phyloP scores from a whole-genome alignment of 495 filamentous ascomycete genomes.

The Penicillium diatomitis region DNA sequence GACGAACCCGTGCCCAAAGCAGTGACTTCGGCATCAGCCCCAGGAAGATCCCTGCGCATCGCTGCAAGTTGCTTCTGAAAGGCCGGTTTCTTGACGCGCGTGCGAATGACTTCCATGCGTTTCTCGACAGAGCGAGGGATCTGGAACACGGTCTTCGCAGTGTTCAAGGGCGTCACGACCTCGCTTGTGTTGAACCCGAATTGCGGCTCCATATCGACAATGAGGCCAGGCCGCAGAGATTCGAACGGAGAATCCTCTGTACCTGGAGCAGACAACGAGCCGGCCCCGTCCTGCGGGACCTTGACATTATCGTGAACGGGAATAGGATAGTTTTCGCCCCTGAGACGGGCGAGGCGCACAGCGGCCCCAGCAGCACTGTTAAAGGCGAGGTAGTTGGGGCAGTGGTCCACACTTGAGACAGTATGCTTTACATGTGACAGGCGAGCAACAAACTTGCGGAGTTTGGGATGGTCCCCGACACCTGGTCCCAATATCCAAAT shows the following conservation, averaged over 20 bases:
- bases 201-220: constrained; percentile 56
- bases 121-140: constrained; percentile 37
- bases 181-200: constrained; percentile 43
- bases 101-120: constrained; percentile 21
- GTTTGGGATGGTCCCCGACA: constrained; percentile 48
- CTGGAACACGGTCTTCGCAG: constrained; percentile 22
- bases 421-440: constrained; percentile 58
- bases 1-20: constrained; percentile 87
- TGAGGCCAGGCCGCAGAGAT: constrained; percentile 40
- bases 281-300: constrained; percentile 20
- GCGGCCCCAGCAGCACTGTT: constrained; percentile 51
- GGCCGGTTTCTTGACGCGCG: constrained; percentile 15
- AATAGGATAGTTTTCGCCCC: constrained; percentile 56
- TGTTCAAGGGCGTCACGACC: constrained; percentile 45
- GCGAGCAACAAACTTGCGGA: constrained; percentile 59
- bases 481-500: constrained; percentile 73
- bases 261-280: background rate
- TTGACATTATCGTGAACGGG: constrained; percentile 49
- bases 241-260: constrained; percentile 14
- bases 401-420: constrained; percentile 60
- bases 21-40: constrained; percentile 70
- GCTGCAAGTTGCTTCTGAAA: constrained; percentile 27
- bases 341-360: constrained; percentile 59
- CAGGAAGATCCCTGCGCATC: constrained; percentile 46
- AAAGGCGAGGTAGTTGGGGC: constrained; percentile 62